Percentiles rank a stretch among this genome's conserved stretches.
phyloP scores from a whole-genome alignment of 2,329 filamentous ascomycete species.

The Incumbomyces delicatus region DNA sequence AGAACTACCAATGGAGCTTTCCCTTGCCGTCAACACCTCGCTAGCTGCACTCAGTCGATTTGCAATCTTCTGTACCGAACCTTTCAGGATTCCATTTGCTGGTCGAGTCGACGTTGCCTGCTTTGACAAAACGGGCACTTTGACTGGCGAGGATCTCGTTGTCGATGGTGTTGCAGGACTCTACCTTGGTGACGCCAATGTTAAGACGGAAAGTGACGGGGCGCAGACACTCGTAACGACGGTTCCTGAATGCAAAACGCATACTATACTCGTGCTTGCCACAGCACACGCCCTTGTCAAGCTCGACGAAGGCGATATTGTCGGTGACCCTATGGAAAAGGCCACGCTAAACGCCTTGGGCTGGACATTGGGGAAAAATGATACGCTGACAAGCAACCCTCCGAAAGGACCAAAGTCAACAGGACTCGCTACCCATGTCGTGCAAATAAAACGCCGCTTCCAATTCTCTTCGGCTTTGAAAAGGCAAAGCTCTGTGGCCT shows the following conservation, averaged over 20 bases:
- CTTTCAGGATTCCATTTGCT: conserved; percentile 94
- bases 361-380: conserved; percentile 86
- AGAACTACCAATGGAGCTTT: conserved; percentile 95
- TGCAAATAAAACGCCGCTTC: conserved; percentile 93
- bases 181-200: conserved; percentile 57
- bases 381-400: conserved; percentile 64
- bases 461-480: conserved; percentile 96
- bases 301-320: conserved; percentile 91
- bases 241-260: conserved; percentile 59
- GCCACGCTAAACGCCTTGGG: conserved; percentile 81
- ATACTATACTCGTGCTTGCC: conserved; percentile 86
- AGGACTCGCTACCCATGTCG: conserved; percentile 52
- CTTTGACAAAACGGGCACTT: conserved; percentile 96
- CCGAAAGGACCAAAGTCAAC: conserved; percentile 37
- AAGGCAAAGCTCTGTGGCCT: conserved; percentile 88
- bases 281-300: conserved; percentile 94
- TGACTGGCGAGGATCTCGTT: conserved; percentile 92
- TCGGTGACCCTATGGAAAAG: conserved; percentile 98
- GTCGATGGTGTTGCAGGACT: conserved; percentile 94
- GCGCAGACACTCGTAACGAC: conserved; percentile 70
- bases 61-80: conserved; percentile 97
- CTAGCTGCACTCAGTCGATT: conserved; percentile 87
- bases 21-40: conserved; percentile 94
- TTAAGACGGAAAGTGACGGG: conserved; percentile 63
- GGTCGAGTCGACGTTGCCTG: conserved; percentile 93